Percentiles rank a stretch among this genome's conserved stretches.
phyloP scores from a whole-genome alignment of 2,329 filamentous ascomycete genomes.

The Balansia obtecta region DNA sequence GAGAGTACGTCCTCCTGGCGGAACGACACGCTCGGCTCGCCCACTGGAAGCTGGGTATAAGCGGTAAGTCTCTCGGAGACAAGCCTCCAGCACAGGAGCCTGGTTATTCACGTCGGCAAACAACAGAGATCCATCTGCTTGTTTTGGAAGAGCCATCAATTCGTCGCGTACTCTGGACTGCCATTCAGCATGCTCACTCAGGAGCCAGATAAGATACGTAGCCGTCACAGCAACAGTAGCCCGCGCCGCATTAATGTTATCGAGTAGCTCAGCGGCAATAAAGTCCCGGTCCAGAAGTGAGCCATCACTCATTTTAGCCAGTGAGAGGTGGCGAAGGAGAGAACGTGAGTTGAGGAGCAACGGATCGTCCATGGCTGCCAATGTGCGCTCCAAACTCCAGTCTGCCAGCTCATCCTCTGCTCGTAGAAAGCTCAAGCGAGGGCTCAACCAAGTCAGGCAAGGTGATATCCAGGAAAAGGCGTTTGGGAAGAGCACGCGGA shows the following conservation, averaged over 20 bases:
- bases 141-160: constrained; percentile 1
- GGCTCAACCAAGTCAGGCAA: neutral
- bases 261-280: constrained; percentile 5
- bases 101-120: constrained; percentile 3
- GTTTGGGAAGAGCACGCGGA: constrained; percentile 1
- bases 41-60: constrained; percentile 7
- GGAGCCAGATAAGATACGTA: constrained; percentile 6
- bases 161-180: constrained; percentile 5
- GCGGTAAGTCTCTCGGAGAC: constrained; percentile 6
- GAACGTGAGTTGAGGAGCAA: neutral
- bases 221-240: constrained; percentile 5
- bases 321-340: constrained; percentile 1
- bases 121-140: neutral
- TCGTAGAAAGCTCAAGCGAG: neutral
- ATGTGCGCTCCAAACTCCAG: constrained; percentile 4
- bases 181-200: constrained; percentile 5
- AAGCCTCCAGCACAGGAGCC: constrained; percentile 4
- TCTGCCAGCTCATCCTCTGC: constrained; percentile 4
- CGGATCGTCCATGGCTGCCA: constrained; percentile 1
- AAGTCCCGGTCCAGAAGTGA: constrained; percentile 1
- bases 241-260: constrained; percentile 7
- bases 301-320: neutral
- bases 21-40: constrained; percentile 6
- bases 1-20: constrained; percentile 1
- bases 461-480: neutral